phyloP scores from a whole-genome alignment of 2,329 filamentous ascomycete genomes.

The Dactylonectria estremocensis region DNA sequence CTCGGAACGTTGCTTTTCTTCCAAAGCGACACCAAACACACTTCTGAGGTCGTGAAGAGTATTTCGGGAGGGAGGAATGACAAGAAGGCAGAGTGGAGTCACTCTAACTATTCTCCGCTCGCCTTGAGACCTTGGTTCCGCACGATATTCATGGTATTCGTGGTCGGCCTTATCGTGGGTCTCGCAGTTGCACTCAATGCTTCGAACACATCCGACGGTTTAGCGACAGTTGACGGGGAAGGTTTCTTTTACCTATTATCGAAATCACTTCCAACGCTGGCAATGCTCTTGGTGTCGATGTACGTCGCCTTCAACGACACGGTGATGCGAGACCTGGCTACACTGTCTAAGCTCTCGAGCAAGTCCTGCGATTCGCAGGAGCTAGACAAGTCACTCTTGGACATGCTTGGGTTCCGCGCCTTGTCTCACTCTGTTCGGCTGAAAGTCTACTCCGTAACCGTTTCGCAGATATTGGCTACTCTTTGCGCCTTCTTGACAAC shows the following conservation, averaged over 20 bases:
- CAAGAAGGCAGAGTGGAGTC: background rate
- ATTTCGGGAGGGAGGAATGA: background rate
- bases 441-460: background rate
- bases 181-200: background rate
- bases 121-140: background rate
- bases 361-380: background rate
- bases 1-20: background rate
- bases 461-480: background rate
- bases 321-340: background rate
- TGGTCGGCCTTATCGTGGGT: background rate
- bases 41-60: background rate
- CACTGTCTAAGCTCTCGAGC: background rate
- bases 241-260: background rate
- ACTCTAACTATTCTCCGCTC: background rate
- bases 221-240: background rate
- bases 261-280: background rate
- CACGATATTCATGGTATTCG: background rate
- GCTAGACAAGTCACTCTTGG: conserved; percentile 2
- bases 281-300: background rate
- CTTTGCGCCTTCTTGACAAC: background rate
- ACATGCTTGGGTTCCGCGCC: conserved; percentile 7
- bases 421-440: conserved; percentile 3
- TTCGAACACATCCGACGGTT: background rate
- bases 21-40: background rate
- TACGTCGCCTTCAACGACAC: background rate